Evolutionary conservation across 1,139 yeast species (phyloP).

Genomic region (Saccharomycopsis crataegensis): DNA sequence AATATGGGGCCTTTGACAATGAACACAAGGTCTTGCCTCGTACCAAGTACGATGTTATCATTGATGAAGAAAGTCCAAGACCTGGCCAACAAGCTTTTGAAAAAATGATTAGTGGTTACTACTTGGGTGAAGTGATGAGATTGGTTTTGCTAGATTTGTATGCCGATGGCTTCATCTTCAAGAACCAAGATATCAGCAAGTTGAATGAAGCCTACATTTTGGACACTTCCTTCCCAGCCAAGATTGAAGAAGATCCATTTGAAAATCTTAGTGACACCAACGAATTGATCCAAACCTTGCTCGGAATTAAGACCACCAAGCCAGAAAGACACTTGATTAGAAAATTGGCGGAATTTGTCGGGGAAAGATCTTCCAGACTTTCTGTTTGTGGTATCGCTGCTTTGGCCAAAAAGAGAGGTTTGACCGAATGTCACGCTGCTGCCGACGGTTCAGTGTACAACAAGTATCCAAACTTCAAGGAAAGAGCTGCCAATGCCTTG

Average conservation of each 20-base stretch:
- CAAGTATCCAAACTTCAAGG: slow-evolving; percentile 87
- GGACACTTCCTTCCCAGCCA: slow-evolving; percentile 86
- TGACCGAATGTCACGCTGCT: slow-evolving; percentile 66
- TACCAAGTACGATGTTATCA: slow-evolving; percentile 74
- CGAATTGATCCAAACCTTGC: slow-evolving; percentile 50
- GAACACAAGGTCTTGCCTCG: slow-evolving; percentile 81
- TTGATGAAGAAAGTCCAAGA: slow-evolving; percentile 86
- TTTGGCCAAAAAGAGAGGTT: slow-evolving; percentile 79
- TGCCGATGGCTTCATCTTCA: slow-evolving; percentile 58
- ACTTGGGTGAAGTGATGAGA: slow-evolving; percentile 88
- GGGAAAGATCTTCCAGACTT: slow-evolving; percentile 87
- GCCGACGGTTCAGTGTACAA: slow-evolving; percentile 96
- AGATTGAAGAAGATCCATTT: slow-evolving; percentile 83
- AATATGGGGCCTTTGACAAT: slow-evolving; percentile 95
- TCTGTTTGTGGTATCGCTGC: slow-evolving; percentile 97
- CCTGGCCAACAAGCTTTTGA: slow-evolving; percentile 96
- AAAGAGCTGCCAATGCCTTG: slow-evolving; percentile 82
- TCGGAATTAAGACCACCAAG: slow-evolving; percentile 58
- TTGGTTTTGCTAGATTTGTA: slow-evolving; percentile 69
- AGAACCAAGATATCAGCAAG: slow-evolving; percentile 56
- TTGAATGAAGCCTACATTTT: slow-evolving; percentile 57
- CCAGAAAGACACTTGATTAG: slow-evolving; percentile 82
- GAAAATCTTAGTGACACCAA: slow-evolving; percentile 76
- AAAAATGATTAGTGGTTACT: slow-evolving; percentile 96
- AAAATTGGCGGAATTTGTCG: slow-evolving; percentile 77